Evolutionary conservation across 73 alveolate species (phyloP).

Genomic region (Tetrahymena elliotti): DNA sequence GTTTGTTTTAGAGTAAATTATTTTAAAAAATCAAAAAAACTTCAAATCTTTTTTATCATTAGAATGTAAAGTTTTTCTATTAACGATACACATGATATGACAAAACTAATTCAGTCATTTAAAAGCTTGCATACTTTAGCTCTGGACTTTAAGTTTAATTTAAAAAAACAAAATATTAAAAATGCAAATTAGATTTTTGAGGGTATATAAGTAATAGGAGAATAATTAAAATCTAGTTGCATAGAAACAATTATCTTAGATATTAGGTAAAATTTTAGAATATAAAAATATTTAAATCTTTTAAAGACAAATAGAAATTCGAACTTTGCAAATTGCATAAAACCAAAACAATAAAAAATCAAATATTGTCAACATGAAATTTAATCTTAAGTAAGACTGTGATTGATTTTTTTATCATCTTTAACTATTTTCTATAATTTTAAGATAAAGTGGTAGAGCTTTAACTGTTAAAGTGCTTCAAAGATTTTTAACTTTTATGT

Average conservation of each 20-base stretch:
- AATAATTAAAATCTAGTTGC: background rate
- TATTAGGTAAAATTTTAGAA: background rate
- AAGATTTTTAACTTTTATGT: background rate
- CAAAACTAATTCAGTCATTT: background rate
- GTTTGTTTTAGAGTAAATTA: background rate
- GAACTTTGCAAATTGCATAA: background rate
- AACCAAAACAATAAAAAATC: background rate
- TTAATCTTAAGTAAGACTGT: background rate
- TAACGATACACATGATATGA: background rate
- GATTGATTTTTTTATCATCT: background rate
- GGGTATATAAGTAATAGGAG: background rate
- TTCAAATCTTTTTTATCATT: no score
- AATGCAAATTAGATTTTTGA: background rate
- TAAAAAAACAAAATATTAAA: no score
- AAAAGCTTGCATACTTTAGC: background rate
- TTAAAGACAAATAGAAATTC: background rate
- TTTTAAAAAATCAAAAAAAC: no score
- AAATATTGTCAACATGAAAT: background rate
- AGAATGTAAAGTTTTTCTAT: background rate
- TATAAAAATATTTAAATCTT: no score
- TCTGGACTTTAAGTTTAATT: background rate
- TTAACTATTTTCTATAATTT: no score
- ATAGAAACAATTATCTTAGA: background rate
- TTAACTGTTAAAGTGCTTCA: background rate
- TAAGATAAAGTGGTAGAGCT: background rate